Evolutionary conservation across 768 basidiomycete species (phyloP).

Genomic region (Pulveroboletus frians): DNA sequence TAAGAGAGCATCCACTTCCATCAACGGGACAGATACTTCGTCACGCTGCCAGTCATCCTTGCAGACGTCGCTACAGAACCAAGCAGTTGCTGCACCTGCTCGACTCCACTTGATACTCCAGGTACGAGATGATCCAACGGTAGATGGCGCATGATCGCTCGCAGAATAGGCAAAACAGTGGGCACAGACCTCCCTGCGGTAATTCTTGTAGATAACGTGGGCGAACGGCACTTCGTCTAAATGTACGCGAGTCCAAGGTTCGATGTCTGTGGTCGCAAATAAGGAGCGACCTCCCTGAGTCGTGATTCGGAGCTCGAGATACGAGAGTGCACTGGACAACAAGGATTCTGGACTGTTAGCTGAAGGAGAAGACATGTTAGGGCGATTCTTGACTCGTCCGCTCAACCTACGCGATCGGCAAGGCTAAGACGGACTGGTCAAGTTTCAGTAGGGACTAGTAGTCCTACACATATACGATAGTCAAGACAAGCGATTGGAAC

Average conservation of each 20-base stretch:
- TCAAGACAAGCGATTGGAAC: not conserved
- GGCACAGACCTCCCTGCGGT: constrained; percentile 62
- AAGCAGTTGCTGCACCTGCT: constrained; percentile 38
- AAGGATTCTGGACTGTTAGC: not conserved
- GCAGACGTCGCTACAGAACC: constrained; percentile 55
- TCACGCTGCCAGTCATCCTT: constrained; percentile 39
- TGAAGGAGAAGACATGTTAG: constrained; percentile 7
- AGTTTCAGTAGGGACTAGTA: not conserved
- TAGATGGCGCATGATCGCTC: constrained; percentile 20
- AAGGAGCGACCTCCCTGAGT: constrained; percentile 49
- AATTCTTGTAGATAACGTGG: constrained; percentile 54
- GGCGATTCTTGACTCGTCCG: not conserved
- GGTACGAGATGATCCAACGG: constrained; percentile 26
- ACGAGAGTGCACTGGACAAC: not conserved
- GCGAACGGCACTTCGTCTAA: constrained; percentile 47
- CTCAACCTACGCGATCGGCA: not conserved
- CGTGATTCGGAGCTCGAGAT: constrained; percentile 32
- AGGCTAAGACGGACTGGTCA: not conserved
- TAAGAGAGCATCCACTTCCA: constrained; percentile 32
- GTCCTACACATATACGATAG: not conserved
- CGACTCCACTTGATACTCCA: constrained; percentile 41
- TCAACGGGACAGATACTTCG: constrained; percentile 29
- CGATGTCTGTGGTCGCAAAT: constrained; percentile 41
- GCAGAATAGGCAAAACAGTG: constrained; percentile 58
- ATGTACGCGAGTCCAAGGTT: constrained; percentile 41